Conservation (phyloP, 2,329 filamentous ascomycete species). For the Diaporthe amygdali region DNA sequence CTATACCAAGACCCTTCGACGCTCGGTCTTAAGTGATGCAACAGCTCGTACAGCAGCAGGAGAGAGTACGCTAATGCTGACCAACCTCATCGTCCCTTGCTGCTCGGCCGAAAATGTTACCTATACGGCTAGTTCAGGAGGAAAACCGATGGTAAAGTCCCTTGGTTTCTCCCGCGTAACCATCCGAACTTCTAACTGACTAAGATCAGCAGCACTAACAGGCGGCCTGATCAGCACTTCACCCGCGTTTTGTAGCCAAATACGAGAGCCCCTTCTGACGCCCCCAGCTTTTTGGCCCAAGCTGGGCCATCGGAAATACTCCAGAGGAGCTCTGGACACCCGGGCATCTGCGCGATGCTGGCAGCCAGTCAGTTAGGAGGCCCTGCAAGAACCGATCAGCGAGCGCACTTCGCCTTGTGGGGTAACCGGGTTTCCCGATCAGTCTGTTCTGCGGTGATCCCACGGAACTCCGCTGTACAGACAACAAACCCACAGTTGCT, state of each 20-base stretch:
- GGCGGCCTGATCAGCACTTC: not conserved
- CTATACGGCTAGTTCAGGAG: not conserved
- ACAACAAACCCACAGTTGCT: not conserved
- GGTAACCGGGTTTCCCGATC: not conserved
- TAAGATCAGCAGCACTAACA: constrained; percentile 3
- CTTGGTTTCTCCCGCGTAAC: not conserved
- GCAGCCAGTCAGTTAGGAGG: not conserved
- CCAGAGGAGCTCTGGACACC: not conserved
- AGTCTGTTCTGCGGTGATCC: not conserved
- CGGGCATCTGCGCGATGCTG: not conserved
- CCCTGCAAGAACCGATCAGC: constrained; percentile 1
- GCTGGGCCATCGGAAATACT: not conserved
- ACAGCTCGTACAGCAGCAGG: not conserved
- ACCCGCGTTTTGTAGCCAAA: not conserved
- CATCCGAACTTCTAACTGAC: not conserved
- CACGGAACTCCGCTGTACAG: not conserved
- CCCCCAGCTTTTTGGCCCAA: not conserved
- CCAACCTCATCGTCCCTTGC: not conserved
- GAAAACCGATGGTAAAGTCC: not conserved
- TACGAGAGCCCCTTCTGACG: not conserved
- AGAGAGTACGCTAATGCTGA: not conserved
- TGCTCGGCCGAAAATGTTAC: not conserved
- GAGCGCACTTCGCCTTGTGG: constrained; percentile 11
- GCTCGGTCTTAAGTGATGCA: not conserved
- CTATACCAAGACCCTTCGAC: not conserved